Evolutionary conservation across 2,329 filamentous ascomycete species (phyloP), one percentile per base, ranked within the genome.

Genomic region (Talaromyces atroroseus): DNA sequence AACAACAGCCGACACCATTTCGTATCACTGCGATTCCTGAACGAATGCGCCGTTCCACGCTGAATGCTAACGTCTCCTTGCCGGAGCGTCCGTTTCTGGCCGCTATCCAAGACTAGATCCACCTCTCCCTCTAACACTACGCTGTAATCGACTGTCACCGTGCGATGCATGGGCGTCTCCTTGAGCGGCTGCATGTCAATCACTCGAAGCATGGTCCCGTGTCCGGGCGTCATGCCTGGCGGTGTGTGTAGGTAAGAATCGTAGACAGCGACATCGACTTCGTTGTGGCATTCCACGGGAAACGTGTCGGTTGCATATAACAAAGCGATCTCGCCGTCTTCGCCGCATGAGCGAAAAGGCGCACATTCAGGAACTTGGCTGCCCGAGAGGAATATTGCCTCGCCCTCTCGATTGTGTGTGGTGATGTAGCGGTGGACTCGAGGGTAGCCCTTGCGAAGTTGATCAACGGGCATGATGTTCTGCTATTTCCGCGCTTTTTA

Each of bases 391-490:
- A 74, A 73, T n/a, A 73, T 61, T 26, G 69, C 66, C 58, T 71
- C 66, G 52, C 71, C 71, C 20, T 68, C 67, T 24, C 60, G 61
- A 58, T 66, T 66, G 66, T 75, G 71, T 20, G 68, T 69, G 21
- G 72, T 75, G 52, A 74, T 74, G 59, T 66, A 70, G 52, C 72
- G 71, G 58, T 69, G 67, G 57, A 68, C 68, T 23, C 60, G 58
- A 2, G 67, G 68, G 59, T 67, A 68, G 38, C 64, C 56, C 58
- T 66, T 69, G 40, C 59, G 61, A 7, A 56, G 38, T 45, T 61
- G 44, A 49, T 45, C 46, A 14, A 42, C 29, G 42, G 26, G 24
- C 26, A 54, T 46, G 49, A 29, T 29, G 8, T 29, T 29, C 26
- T 5, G 26, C 26, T 29, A 14, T 8, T 34, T 5, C 20, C 47